Conservation (phyloP, 2,329 filamentous ascomycete species). For the Cryphonectria parasitica region DNA sequence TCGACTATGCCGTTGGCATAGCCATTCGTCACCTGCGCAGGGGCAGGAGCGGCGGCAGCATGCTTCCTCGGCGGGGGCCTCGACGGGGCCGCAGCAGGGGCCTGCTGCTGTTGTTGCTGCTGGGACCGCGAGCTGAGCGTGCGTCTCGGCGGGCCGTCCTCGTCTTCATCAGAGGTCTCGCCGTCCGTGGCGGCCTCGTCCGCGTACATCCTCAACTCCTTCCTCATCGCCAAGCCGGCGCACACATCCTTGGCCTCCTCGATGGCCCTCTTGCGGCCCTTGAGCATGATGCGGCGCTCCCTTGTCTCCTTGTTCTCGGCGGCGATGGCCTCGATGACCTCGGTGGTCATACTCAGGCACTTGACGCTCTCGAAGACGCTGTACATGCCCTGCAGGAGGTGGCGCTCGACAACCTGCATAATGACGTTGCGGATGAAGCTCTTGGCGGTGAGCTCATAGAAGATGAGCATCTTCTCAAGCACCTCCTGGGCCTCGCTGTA, state of each 20-base stretch:
- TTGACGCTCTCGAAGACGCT: constrained; percentile 57
- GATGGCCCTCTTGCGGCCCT: constrained; percentile 53
- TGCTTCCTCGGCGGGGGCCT: constrained; percentile 14
- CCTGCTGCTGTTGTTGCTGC: constrained; percentile 1
- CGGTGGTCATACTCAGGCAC: constrained; percentile 51
- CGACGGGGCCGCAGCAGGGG: constrained; percentile 8
- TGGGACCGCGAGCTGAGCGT: background rate
- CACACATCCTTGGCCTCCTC: constrained; percentile 55
- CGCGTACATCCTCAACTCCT: constrained; percentile 47
- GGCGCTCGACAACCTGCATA: constrained; percentile 56
- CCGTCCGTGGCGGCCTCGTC: constrained; percentile 37
- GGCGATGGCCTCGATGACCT: constrained; percentile 53
- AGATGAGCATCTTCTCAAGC: constrained; percentile 60
- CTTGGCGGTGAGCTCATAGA: constrained; percentile 57
- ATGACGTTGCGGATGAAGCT: constrained; percentile 58
- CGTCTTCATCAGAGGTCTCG: constrained; percentile 28
- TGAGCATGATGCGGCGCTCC: constrained; percentile 52
- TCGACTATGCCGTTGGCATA: constrained; percentile 21
- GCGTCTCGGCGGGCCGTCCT: constrained; percentile 16
- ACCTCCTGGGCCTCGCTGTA: constrained; percentile 58
- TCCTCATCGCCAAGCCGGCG: constrained; percentile 55
- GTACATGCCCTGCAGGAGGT: constrained; percentile 56
- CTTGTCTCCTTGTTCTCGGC: constrained; percentile 58
- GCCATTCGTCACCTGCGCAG: constrained; percentile 18
- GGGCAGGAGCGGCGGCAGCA: background rate